Percentiles rank a stretch among this genome's conserved stretches.
These are phyloP conservation scores for Aspergillus conjunctus DNA, from an alignment of 495 filamentous ascomycete species.

Conservation along the genomic window DNA sequence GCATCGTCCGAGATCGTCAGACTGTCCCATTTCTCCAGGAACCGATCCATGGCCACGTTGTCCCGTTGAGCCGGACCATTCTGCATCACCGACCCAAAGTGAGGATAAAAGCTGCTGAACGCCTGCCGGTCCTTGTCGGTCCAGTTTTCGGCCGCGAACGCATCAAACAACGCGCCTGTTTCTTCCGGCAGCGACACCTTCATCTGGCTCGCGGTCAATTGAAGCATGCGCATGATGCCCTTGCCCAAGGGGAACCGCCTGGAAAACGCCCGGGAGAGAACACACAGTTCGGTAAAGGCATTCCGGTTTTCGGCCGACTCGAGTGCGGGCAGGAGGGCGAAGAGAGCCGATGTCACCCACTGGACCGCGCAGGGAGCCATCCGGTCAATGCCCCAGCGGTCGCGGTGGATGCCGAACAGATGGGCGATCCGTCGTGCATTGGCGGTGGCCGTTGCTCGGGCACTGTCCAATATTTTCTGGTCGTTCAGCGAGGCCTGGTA, in stretches of 20 bases:
- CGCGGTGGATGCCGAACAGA: slow-evolving; percentile 28
- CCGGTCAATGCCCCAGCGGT: slow-evolving; percentile 34
- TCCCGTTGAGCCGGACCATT: slow-evolving; percentile 12
- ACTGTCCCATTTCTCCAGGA: slow-evolving; percentile 35
- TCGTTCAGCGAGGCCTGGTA: slow-evolving; percentile 1
- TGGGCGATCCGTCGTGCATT: slow-evolving; percentile 28
- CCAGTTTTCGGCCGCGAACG: slow-evolving; percentile 34
- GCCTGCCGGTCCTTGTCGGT: slow-evolving; percentile 22
- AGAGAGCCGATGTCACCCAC: slow-evolving; percentile 34
- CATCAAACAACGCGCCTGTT: slow-evolving; percentile 31
- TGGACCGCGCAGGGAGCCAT: slow-evolving; percentile 35
- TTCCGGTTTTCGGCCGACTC: slow-evolving; percentile 26
- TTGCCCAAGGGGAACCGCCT: slow-evolving; percentile 36
- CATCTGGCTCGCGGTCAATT: slow-evolving; percentile 34
- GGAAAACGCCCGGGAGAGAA: slow-evolving; percentile 28
- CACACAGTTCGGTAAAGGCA: slow-evolving; percentile 35
- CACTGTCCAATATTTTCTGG: not conserved
- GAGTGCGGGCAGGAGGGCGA: slow-evolving; percentile 34
- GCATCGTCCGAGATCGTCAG: slow-evolving; percentile 19
- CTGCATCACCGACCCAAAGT: slow-evolving; percentile 26
- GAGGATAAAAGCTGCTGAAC: slow-evolving; percentile 41
- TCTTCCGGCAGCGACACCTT: slow-evolving; percentile 32
- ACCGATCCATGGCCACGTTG: slow-evolving; percentile 28
- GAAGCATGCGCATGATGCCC: slow-evolving; percentile 38
- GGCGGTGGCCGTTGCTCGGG: slow-evolving; percentile 3